Conservation (phyloP, 176 grass and related monocot genomes). For the Oryza meridionalis region DNA sequence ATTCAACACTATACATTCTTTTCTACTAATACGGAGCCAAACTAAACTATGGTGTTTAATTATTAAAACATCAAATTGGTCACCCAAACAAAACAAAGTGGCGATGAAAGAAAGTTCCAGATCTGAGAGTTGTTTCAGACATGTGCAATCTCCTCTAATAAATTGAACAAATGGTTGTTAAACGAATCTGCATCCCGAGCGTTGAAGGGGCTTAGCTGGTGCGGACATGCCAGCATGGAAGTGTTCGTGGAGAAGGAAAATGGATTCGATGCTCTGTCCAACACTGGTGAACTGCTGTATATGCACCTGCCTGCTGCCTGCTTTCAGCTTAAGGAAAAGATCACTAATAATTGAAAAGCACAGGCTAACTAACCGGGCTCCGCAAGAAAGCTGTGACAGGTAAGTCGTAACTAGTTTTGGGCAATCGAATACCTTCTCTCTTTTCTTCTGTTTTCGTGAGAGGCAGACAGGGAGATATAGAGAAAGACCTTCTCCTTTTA, state of each 20-base stretch:
- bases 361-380: not conserved
- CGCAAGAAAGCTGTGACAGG: not conserved
- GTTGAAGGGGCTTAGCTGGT: not conserved
- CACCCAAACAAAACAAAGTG: not conserved
- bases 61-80: not conserved
- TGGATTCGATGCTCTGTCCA: not conserved
- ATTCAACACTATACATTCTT: not conserved
- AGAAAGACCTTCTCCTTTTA: not conserved
- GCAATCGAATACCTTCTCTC: not conserved
- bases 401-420: not conserved
- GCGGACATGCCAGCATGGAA: not conserved
- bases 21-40: not conserved
- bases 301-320: not conserved
- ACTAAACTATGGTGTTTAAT: not conserved
- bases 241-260: not conserved
- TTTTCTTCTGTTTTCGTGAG: not conserved
- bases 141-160: not conserved
- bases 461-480: not conserved
- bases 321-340: not conserved
- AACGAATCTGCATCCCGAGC: not conserved
- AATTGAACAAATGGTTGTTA: not conserved
- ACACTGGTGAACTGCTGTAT: not conserved
- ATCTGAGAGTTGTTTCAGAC: not conserved
- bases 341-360: not conserved
- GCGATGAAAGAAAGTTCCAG: not conserved